Conservation (phyloP, 2,329 filamentous ascomycete species). For the Colletotrichum spinosum region DNA sequence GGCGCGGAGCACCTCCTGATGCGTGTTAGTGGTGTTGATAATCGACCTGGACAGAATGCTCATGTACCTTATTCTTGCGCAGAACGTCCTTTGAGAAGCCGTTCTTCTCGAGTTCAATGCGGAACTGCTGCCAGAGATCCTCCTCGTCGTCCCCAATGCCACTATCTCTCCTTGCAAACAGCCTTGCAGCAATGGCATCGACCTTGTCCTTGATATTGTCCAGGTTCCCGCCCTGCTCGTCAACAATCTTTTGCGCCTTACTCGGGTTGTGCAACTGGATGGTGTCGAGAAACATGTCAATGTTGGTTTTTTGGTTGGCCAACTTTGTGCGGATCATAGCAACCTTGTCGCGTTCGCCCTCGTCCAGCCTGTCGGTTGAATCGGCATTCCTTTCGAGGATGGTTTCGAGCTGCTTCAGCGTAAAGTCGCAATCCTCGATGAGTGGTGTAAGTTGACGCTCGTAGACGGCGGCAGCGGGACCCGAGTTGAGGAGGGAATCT, state of each 20-base stretch:
- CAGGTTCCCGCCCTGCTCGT: constrained; percentile 55
- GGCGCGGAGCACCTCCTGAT: constrained; percentile 67
- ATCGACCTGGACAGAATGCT: background rate
- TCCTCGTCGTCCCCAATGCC: constrained; percentile 59
- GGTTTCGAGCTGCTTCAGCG: constrained; percentile 65
- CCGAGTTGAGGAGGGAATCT: constrained; percentile 64
- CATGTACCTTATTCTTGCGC: constrained; percentile 66
- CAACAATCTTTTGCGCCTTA: constrained; percentile 48
- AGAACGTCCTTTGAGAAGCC: constrained; percentile 68
- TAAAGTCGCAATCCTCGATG: constrained; percentile 66
- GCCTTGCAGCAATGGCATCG: constrained; percentile 64
- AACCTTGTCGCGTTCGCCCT: constrained; percentile 52
- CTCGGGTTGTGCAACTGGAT: constrained; percentile 64
- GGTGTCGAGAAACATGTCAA: constrained; percentile 68
- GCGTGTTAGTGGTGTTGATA: constrained; percentile 36
- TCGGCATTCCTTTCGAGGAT: constrained; percentile 61
- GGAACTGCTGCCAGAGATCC: constrained; percentile 69
- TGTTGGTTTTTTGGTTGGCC: constrained; percentile 61
- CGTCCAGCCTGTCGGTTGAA: constrained; percentile 39
- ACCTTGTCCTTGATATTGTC: constrained; percentile 71
- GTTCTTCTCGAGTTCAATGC: constrained; percentile 66
- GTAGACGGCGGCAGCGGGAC: constrained; percentile 55
- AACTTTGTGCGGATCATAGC: constrained; percentile 59
- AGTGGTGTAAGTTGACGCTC: constrained; percentile 62
- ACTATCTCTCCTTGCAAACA: constrained; percentile 57